Conservation (phyloP, 306 rosid genomes). For the Malus asiatica region DNA sequence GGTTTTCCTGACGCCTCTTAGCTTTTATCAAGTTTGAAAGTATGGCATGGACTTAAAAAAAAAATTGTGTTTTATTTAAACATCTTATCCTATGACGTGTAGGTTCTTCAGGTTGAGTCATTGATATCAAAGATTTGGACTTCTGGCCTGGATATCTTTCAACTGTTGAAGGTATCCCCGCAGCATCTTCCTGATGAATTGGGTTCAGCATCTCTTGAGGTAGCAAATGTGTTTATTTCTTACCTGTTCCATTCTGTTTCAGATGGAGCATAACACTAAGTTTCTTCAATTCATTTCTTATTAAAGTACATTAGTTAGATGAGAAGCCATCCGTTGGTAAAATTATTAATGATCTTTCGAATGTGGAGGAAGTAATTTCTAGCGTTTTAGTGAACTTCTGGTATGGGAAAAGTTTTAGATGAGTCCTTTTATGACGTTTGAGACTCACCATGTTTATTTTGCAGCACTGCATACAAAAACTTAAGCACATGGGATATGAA, state of each 20-base stretch:
- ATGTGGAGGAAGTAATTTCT: neutral
- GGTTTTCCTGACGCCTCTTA: neutral
- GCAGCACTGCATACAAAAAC: slow-evolving; percentile 69
- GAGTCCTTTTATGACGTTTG: slow-evolving; percentile 20
- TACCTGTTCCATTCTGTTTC: neutral
- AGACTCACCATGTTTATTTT: slow-evolving; percentile 22
- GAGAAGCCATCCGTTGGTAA: neutral
- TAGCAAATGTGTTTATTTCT: slow-evolving; percentile 20
- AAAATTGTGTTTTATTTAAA: neutral
- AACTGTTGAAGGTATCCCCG: slow-evolving; percentile 49
- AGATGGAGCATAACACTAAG: neutral
- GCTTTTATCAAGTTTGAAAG: neutral
- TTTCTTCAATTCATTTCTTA: neutral
- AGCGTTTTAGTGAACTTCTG: neutral
- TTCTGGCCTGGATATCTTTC: slow-evolving; percentile 46
- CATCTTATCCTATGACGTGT: slow-evolving; percentile 21
- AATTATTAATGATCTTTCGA: neutral
- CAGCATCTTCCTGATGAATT: slow-evolving; percentile 47
- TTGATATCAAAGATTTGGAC: slow-evolving; percentile 46
- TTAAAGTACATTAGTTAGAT: neutral
- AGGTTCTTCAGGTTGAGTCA: slow-evolving; percentile 73
- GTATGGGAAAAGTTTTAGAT: neutral
- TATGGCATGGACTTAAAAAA: neutral
- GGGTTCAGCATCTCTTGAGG: slow-evolving; percentile 57
- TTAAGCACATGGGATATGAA: slow-evolving; percentile 56